A percentile compares a stretch with the other conserved stretches of the same genome.
phyloP scores from a whole-genome alignment of 1,139 yeast species.

The Diutina mesorugosa region DNA sequence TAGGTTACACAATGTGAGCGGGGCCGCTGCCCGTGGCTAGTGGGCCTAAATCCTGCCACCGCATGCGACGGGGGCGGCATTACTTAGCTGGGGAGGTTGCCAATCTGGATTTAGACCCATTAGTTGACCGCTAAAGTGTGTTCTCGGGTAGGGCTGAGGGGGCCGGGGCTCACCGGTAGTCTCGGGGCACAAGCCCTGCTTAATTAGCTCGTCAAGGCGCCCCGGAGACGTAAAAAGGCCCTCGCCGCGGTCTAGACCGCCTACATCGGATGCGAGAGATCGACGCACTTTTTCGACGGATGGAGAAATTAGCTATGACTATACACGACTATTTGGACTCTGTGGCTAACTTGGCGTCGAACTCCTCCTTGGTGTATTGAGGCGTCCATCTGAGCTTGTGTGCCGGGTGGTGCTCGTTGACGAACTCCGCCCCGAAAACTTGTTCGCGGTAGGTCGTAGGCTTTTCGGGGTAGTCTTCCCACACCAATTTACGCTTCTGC shows the following conservation, averaged over 20 bases:
- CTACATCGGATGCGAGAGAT: neutral
- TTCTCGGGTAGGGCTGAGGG: no score
- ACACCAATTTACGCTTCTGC: constrained; percentile 18
- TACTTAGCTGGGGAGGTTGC: no score
- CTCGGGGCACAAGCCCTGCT: no score
- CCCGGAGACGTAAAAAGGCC: neutral
- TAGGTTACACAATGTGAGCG: neutral
- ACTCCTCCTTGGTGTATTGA: constrained; percentile 22
- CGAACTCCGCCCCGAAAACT: constrained; percentile 13
- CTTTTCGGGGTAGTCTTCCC: constrained; percentile 17
- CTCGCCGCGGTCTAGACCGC: neutral
- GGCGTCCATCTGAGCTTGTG: constrained; percentile 25
- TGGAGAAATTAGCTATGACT: neutral
- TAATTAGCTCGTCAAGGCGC: neutral
- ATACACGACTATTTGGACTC: neutral
- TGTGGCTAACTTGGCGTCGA: constrained; percentile 11
- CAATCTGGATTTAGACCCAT: no score
- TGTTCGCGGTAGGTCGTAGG: constrained; percentile 16
- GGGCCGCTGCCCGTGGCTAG: neutral
- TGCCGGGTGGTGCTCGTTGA: constrained; percentile 22
- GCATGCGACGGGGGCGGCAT: neutral
- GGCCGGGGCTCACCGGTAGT: no score
- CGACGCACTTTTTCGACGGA: neutral
- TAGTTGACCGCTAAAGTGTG: no score
- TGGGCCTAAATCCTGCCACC: neutral